phyloP scores from a whole-genome alignment of 2,329 filamentous ascomycete genomes.

The Arthrobotrys iridis region DNA sequence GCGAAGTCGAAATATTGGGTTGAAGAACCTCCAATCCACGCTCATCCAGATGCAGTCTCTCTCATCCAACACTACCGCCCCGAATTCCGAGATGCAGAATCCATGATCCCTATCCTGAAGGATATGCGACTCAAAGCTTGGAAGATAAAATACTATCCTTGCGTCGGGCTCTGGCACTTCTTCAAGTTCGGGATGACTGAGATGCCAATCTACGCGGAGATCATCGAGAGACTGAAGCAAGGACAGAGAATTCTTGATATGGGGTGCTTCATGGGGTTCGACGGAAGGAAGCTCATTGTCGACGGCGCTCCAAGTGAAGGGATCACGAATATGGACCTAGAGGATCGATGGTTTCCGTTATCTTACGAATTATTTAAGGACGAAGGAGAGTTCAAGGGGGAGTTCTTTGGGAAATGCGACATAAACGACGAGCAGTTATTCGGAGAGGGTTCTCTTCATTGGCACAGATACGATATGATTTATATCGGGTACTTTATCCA shows the following conservation, averaged over 20 bases:
- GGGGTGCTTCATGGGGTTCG: constrained; percentile 52
- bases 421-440: constrained; percentile 42
- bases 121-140: constrained; percentile 59
- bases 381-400: constrained; percentile 35
- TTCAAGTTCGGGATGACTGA: constrained; percentile 60
- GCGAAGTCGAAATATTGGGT: constrained; percentile 52
- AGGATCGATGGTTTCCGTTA: constrained; percentile 47
- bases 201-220: constrained; percentile 59
- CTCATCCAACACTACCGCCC: constrained; percentile 40
- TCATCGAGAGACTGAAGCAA: constrained; percentile 58
- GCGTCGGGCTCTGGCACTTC: constrained; percentile 62
- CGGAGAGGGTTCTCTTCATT: constrained; percentile 41
- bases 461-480: constrained; percentile 51
- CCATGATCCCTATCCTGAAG: constrained; percentile 37
- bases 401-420: constrained; percentile 47
- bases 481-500: constrained; percentile 51
- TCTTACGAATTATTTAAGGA: constrained; percentile 46
- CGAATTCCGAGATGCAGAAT: constrained; percentile 29
- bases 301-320: constrained; percentile 45
- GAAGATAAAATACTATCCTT: constrained; percentile 61
- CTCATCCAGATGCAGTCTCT: constrained; percentile 35
- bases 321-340: constrained; percentile 50
- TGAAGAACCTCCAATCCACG: constrained; percentile 47
- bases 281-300: constrained; percentile 40
- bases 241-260: constrained; percentile 49